A percentile compares a stretch with the other conserved stretches of the same genome.
phyloP scores from a whole-genome alignment of 1,284 basidiomycete genomes.

The Apiotrichum gracile region DNA sequence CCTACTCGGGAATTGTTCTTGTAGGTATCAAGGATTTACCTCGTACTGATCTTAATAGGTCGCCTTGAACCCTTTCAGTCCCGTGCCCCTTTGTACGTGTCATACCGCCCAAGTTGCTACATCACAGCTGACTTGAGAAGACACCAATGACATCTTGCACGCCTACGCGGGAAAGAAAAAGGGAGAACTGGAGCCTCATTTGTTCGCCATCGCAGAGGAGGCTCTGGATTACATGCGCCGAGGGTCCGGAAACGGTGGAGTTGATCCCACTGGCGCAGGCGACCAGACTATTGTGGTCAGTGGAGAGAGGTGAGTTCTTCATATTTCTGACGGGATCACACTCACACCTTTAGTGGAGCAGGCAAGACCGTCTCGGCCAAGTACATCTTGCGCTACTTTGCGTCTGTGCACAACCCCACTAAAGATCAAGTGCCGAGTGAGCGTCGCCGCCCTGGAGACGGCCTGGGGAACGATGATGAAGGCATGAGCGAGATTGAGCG shows the following conservation, averaged over 20 bases:
- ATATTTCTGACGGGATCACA: background rate
- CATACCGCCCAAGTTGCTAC: too few relatives aligned
- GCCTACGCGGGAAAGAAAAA: constrained; percentile 88
- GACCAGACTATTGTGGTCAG: constrained; percentile 99
- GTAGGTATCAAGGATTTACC: constrained; percentile 24
- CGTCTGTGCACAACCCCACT: constrained; percentile 85
- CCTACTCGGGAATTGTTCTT: constrained; percentile 86
- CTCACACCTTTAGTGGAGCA: constrained; percentile 65
- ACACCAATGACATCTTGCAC: constrained; percentile 95
- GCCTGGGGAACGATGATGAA: constrained; percentile 36
- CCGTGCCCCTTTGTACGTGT: constrained; percentile 64
- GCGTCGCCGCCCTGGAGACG: constrained; percentile 20
- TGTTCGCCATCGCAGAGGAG: constrained; percentile 99
- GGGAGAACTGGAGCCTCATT: constrained; percentile 93
- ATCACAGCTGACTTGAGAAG: constrained; percentile 17
- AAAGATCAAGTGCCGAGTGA: constrained; percentile 45
- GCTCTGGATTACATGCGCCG: constrained; percentile 90
- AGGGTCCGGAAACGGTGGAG: constrained; percentile 51
- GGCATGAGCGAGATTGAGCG: constrained; percentile 88
- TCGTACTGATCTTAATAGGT: constrained; percentile 51
- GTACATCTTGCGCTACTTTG: constrained; percentile 98
- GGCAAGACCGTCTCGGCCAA: constrained; percentile 99
- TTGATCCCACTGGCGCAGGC: constrained; percentile 60
- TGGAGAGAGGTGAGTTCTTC: constrained; percentile 74
- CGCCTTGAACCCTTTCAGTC: constrained; percentile 97